Base-by-base conservation (phyloP, 1,284 basidiomycete genomes). In the Hymenochaete sp. region DNA sequence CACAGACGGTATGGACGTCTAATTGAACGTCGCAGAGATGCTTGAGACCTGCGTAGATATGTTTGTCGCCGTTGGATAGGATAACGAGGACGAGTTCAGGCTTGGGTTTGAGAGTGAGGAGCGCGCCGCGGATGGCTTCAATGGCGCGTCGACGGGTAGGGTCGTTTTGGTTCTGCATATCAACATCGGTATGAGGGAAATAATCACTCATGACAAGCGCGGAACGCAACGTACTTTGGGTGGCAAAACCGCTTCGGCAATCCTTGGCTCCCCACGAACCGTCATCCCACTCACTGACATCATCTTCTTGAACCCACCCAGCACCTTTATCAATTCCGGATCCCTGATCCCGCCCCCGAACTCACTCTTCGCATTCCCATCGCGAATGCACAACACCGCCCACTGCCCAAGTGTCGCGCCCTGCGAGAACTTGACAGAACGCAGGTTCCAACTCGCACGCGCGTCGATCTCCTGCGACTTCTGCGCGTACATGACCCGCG, bases 391-490 rank as follows among this genome's bases (percentile, higher is more conserved):
- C 10, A 86, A 61, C 2, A 86, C 76, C 0, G 69, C 77, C 80
- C 79, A 84, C 26, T 68, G 71, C 32, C 66, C 60, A 33, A 84
- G 57, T 18, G 47, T 61, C 1, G 66, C 75, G 13, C 80, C 79
- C 14, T 61, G 59, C 1, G 72, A 64, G 56, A 87, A 87, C 52
- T 69, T 73, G 53, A 86, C 73, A 41, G 66, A 62, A 18, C 68
- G 64, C 42, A 87, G 56, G 53, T 87, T 87, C 84, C 84, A 88
- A 55, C 76, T 76, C 0, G 81, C 84, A 28, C 68, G 67, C 1
- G 73, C 72, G 47, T 81, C 72, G 24, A 82, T 68, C 0, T 48
- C 42, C 1, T 74, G 70, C 1, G 61, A 55, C 13, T 70, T 67
- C 41, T 61, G 56, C 0, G 64, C 68, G 55, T 87, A 87, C 37